These are phyloP conservation scores for Picea sitchensis DNA, from an alignment of 75 land plant species.

Conservation along the genomic window DNA sequence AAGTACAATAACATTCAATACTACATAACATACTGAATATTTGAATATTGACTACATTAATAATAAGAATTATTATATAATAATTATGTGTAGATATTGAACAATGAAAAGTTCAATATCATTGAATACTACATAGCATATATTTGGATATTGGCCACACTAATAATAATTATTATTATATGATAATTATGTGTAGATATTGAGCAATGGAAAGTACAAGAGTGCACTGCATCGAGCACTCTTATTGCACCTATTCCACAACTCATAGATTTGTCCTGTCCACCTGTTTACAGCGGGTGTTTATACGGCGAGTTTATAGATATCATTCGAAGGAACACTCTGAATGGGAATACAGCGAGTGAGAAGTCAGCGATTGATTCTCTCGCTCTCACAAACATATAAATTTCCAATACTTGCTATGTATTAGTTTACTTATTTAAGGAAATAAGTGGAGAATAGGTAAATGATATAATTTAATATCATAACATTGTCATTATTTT, in stretches of 20 bases:
- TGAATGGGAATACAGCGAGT: neutral
- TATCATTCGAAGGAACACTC: neutral
- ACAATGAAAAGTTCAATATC: constrained; percentile 19
- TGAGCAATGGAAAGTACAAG: constrained; percentile 28
- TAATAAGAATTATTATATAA: too few relatives aligned
- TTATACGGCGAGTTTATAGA: constrained; percentile 6
- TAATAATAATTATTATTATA: too few relatives aligned
- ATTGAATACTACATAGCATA: too few relatives aligned
- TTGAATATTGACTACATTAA: too few relatives aligned
- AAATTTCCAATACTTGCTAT: too few relatives aligned
- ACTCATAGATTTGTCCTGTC: neutral
- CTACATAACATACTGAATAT: too few relatives aligned
- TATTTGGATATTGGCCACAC: too few relatives aligned
- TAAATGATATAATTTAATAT: too few relatives aligned
- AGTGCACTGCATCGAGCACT: constrained; percentile 25
- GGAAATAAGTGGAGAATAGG: too few relatives aligned
- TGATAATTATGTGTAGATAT: neutral
- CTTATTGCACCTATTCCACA: constrained; percentile 4
- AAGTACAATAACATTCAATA: constrained; percentile 7
- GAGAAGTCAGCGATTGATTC: neutral
- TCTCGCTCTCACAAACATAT: too few relatives aligned
- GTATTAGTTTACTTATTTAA: too few relatives aligned
- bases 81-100: constrained; percentile 2
- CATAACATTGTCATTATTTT: too few relatives aligned
- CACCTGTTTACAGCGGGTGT: neutral